Evolutionary conservation across 345 rosid genomes (phyloP).

Genomic region (Pseudoturritis turrita): DNA sequence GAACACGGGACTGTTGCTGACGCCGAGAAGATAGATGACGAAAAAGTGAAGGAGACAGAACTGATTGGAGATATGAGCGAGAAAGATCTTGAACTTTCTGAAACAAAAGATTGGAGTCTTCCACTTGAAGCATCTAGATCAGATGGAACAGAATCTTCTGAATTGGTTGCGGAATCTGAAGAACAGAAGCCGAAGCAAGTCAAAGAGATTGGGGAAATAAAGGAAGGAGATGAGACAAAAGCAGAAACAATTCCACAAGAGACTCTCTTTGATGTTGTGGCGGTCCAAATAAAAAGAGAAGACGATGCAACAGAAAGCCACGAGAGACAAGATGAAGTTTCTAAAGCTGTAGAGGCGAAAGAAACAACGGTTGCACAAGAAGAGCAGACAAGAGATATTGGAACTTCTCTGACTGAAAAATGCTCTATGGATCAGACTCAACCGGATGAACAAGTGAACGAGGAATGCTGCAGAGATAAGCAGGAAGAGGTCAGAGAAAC

Average conservation of each 20-base stretch:
- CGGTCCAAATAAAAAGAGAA: not conserved
- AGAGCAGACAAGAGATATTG: not conserved
- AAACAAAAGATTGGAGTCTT: not conserved
- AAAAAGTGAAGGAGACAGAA: not conserved
- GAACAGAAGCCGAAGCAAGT: not conserved
- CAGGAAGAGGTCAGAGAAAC: not conserved
- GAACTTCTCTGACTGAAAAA: not conserved
- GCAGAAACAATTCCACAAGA: not conserved
- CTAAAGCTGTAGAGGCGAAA: not conserved
- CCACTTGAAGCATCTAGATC: not conserved
- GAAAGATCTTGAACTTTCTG: not conserved
- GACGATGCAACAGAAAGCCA: not conserved
- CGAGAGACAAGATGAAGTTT: not conserved
- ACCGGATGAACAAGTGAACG: not conserved
- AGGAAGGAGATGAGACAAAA: not conserved
- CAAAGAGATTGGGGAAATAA: not conserved
- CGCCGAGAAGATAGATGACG: not conserved
- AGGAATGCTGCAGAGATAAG: not conserved
- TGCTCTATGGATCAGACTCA: not conserved
- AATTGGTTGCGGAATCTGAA: not conserved
- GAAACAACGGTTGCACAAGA: not conserved
- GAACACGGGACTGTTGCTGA: not conserved
- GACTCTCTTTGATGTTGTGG: not conserved
- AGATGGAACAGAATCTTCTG: not conserved
- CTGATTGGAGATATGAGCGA: not conserved